A percentile compares a stretch with the other conserved stretches of the same genome.
Conservation (phyloP, 2,329 filamentous ascomycete genomes). For the Botrytis squamosa region DNA sequence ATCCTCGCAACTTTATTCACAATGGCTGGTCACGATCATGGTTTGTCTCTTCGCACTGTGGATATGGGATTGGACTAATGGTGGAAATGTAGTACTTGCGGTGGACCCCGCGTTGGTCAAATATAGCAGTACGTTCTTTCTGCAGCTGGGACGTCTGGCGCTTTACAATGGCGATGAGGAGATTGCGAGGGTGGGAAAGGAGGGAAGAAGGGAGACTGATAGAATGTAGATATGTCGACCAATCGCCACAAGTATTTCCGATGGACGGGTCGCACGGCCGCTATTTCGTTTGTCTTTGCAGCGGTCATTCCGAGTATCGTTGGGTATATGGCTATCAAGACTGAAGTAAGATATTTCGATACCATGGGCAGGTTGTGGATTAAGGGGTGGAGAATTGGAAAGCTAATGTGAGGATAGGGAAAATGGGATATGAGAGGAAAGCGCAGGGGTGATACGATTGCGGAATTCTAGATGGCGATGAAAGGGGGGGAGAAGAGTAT, state of each 20-base stretch:
- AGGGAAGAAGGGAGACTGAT: neutral
- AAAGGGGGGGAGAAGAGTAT: slow-evolving; percentile 18
- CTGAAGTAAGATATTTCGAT: slow-evolving; percentile 67
- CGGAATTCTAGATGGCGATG: slow-evolving; percentile 63
- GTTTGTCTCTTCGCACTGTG: slow-evolving; percentile 37
- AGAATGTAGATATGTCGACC: slow-evolving; percentile 62
- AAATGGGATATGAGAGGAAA: slow-evolving; percentile 84
- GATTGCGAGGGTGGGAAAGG: neutral
- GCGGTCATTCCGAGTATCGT: slow-evolving; percentile 69
- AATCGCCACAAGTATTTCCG: slow-evolving; percentile 94
- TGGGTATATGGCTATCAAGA: slow-evolving; percentile 71
- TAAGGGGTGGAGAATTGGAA: slow-evolving; percentile 11
- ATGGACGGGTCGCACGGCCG: slow-evolving; percentile 82
- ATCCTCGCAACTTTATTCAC: slow-evolving; percentile 30
- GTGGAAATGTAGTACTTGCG: slow-evolving; percentile 33
- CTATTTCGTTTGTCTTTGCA: slow-evolving; percentile 75
- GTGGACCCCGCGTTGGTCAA: slow-evolving; percentile 52
- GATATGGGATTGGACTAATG: slow-evolving; percentile 19
- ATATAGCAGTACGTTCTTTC: slow-evolving; percentile 49
- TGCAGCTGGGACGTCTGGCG: neutral
- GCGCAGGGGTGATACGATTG: slow-evolving; percentile 79
- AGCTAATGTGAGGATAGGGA: slow-evolving; percentile 57
- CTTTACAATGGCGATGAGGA: neutral
- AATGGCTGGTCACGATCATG: slow-evolving; percentile 52
- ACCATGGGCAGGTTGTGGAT: neutral